Evolutionary conservation across 306 rosid genomes (phyloP).

Genomic region (Rosa persica): DNA sequence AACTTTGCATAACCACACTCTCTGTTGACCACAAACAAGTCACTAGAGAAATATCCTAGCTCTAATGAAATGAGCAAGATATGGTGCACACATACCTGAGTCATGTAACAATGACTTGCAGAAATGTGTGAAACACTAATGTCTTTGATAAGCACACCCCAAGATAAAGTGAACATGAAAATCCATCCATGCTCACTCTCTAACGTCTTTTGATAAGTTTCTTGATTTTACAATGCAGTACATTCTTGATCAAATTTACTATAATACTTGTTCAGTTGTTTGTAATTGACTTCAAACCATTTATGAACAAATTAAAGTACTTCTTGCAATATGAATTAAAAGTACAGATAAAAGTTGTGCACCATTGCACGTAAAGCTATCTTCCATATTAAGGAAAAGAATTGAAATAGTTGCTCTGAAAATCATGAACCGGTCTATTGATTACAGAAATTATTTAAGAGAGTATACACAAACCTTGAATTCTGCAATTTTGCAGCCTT

Average conservation of each 20-base stretch:
- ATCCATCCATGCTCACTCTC: too few species aligned
- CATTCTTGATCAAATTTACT: background rate
- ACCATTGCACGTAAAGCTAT: background rate
- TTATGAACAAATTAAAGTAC: background rate
- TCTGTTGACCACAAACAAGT: too few species aligned
- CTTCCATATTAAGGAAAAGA: background rate
- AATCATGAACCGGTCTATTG: conserved; percentile 8
- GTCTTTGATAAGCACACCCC: too few species aligned
- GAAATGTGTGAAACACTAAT: too few species aligned
- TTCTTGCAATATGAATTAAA: background rate
- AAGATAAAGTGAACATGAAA: too few species aligned
- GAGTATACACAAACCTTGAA: conserved; percentile 33
- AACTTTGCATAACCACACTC: too few species aligned
- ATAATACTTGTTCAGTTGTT: background rate
- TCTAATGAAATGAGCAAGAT: too few species aligned
- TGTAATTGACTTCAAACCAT: background rate
- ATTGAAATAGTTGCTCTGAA: background rate
- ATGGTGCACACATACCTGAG: too few species aligned
- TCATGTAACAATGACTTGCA: too few species aligned
- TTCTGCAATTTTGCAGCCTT: conserved; percentile 78
- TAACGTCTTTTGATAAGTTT: too few species aligned
- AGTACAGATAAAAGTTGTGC: background rate
- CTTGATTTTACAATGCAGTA: too few species aligned
- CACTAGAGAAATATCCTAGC: too few species aligned
- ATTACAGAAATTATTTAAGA: background rate